phyloP scores from a whole-genome alignment of 2,329 filamentous ascomycete species.

The Colletotrichum magnum region DNA sequence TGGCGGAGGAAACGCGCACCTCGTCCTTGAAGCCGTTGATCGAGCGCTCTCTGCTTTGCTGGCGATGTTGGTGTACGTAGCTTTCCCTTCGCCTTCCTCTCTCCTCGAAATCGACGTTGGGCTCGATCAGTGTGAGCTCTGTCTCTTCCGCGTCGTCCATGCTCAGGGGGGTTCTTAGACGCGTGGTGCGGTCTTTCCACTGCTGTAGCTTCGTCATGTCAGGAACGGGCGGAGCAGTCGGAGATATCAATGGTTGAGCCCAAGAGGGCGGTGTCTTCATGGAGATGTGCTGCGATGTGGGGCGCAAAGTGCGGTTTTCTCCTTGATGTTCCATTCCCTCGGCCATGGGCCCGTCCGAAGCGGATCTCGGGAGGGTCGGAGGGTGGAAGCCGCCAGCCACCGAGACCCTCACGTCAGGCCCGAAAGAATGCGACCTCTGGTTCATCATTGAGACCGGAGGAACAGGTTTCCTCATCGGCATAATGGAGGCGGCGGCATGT shows the following conservation, averaged over 20 bases:
- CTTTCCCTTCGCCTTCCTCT: conserved; percentile 36
- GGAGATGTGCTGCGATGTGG: conserved; percentile 17
- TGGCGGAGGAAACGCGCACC: conserved; percentile 32
- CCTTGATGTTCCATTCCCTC: neutral
- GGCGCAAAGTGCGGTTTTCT: neutral
- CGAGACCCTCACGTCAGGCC: conserved; percentile 28
- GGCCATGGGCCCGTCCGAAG: conserved; percentile 19
- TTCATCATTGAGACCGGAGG: conserved; percentile 14
- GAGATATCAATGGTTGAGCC: conserved; percentile 46
- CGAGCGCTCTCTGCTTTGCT: conserved; percentile 39
- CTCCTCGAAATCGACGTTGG: conserved; percentile 27
- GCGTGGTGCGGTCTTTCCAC: conserved; percentile 43
- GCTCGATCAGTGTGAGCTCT: conserved; percentile 20
- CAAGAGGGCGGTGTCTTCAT: conserved; percentile 26
- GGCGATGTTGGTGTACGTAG: conserved; percentile 39
- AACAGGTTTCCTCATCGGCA: conserved; percentile 18
- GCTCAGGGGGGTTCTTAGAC: neutral
- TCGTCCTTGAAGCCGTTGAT: conserved; percentile 39
- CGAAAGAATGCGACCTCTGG: conserved; percentile 36
- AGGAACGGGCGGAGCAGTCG: conserved; percentile 47
- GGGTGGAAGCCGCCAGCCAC: conserved; percentile 7
- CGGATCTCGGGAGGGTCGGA: conserved; percentile 18
- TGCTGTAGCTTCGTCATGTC: conserved; percentile 52
- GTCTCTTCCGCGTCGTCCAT: conserved; percentile 7
- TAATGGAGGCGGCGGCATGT: conserved; percentile 45